phyloP scores from a whole-genome alignment of 148 eudicot genomes.

The Chenopodium formosanum region DNA sequence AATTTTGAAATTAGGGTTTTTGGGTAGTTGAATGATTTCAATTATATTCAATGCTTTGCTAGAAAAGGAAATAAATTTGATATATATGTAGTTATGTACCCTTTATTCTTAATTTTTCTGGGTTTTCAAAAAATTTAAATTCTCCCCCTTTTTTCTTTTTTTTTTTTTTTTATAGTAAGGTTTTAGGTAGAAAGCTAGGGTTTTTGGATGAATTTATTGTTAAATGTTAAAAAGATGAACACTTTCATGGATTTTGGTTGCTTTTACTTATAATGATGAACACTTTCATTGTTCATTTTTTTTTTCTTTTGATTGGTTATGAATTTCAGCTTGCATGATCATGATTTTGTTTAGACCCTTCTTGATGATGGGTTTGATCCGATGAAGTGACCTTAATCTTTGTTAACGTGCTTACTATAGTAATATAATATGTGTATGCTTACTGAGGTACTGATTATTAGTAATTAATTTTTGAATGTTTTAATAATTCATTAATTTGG shows the following conservation, averaged over 20 bases:
- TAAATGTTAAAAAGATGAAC: neutral
- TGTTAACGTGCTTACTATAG: neutral
- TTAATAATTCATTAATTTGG: neutral
- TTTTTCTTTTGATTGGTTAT: neutral
- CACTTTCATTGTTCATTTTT: neutral
- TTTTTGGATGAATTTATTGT: slow-evolving; percentile 11
- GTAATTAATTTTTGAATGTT: neutral
- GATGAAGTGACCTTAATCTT: neutral
- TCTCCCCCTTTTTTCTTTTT: too few species aligned
- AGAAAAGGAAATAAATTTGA: neutral
- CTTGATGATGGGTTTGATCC: neutral
- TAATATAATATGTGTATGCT: neutral
- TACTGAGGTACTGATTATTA: neutral
- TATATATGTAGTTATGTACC: neutral
- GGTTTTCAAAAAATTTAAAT: neutral
- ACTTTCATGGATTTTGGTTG: neutral
- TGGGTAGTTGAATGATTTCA: neutral
- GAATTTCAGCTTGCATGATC: neutral
- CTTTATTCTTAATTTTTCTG: neutral
- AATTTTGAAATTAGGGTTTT: slow-evolving; percentile 19
- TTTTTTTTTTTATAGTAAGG: neutral
- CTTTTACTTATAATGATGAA: neutral
- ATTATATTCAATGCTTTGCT: neutral
- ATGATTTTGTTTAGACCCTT: neutral
- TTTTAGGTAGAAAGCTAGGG: slow-evolving; percentile 18